A percentile compares a stretch with the other conserved stretches of the same genome.
phyloP scores from a whole-genome alignment of 805 yeast genomes.

The Kodamaea sagamina region DNA sequence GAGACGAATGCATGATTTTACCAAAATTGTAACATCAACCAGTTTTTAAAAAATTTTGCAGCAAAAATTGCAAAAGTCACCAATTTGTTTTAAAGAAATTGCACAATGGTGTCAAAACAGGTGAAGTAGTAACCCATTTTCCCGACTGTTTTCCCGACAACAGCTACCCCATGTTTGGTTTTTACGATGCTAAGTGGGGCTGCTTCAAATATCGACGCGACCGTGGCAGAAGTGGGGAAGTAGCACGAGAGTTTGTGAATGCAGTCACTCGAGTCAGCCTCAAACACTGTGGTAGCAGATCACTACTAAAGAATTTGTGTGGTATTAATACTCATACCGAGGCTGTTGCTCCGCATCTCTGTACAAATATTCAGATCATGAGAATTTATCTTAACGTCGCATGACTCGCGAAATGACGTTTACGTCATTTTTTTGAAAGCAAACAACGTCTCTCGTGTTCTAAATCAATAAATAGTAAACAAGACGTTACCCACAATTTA shows the following conservation, averaged over 20 bases:
- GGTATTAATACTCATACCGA: neutral
- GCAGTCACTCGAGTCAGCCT: constrained; percentile 3
- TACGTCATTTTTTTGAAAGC: constrained; percentile 1
- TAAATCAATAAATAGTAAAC: neutral
- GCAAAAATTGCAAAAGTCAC: no score
- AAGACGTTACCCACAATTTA: neutral
- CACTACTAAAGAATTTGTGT: neutral
- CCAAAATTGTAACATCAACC: no score
- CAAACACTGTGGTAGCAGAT: constrained; percentile 1
- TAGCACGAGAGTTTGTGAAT: neutral
- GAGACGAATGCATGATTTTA: no score
- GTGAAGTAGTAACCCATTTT: no score
- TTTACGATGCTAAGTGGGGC: neutral
- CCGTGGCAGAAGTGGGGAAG: constrained; percentile 7
- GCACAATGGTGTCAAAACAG: no score
- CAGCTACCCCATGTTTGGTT: constrained; percentile 2
- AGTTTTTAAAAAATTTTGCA: no score
- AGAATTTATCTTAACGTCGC: neutral
- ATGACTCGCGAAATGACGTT: neutral
- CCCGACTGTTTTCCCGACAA: neutral
- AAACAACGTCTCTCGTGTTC: neutral
- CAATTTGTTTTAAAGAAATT: no score
- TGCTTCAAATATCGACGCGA: neutral
- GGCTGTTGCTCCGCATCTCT: constrained; percentile 1
- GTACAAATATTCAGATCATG: neutral